Conservation (phyloP, 345 rosid species). For the Populus tremula region DNA sequence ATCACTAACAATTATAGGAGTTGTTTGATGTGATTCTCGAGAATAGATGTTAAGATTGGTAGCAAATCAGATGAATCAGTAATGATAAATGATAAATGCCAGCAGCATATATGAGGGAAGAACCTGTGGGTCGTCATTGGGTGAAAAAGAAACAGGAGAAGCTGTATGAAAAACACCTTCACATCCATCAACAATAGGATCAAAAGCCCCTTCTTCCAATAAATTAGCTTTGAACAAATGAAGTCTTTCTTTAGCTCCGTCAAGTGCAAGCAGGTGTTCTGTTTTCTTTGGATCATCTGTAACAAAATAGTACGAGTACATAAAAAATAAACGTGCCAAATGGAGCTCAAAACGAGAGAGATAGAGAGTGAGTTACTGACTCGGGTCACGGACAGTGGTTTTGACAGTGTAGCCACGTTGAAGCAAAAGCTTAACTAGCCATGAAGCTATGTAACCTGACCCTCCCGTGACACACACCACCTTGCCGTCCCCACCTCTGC, state of each 20-base stretch:
- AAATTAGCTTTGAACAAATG: constrained; percentile 11
- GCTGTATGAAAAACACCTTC: constrained; percentile 13
- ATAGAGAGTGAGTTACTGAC: neutral
- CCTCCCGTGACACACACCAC: constrained; percentile 5
- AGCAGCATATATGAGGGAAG: neutral
- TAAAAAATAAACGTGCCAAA: neutral
- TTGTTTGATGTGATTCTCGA: neutral
- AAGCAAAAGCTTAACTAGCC: neutral
- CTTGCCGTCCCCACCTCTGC: neutral
- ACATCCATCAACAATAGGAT: constrained; percentile 10
- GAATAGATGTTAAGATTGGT: neutral
- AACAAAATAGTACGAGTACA: neutral
- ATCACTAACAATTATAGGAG: no score
- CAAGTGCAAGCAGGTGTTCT: constrained; percentile 2
- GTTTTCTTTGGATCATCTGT: constrained; percentile 10
- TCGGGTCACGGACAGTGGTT: constrained; percentile 3
- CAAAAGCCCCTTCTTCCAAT: constrained; percentile 11
- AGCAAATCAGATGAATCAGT: neutral
- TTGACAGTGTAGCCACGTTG: neutral
- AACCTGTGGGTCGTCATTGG: neutral
- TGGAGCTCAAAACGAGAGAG: neutral
- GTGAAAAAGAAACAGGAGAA: neutral
- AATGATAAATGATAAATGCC: neutral
- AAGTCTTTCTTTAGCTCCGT: constrained; percentile 14
- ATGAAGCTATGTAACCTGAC: constrained; percentile 11